Conservation (phyloP, 148 eudicot species). For the Rhododendron ovatum region DNA sequence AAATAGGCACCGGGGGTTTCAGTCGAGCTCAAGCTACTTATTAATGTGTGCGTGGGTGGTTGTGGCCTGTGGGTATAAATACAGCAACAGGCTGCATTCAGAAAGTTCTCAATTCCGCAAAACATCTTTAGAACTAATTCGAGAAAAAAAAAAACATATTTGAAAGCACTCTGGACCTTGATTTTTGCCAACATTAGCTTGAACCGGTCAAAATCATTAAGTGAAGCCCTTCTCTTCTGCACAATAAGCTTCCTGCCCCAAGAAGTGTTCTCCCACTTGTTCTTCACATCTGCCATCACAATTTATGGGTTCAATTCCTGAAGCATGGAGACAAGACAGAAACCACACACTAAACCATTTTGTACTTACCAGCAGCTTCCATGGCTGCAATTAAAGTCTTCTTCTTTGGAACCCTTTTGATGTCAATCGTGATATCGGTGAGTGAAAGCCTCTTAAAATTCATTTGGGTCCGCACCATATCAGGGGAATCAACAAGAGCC, state of each 20-base stretch:
- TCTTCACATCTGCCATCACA: conserved; percentile 40
- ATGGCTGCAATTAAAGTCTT: conserved; percentile 35
- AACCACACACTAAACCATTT: not conserved
- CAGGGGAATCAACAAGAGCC: conserved; percentile 60
- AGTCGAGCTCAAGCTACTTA: not conserved
- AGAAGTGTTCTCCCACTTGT: conserved; percentile 55
- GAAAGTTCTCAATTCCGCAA: not conserved
- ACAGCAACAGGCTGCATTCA: not conserved
- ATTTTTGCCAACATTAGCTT: conserved; percentile 56
- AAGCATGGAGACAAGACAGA: not conserved
- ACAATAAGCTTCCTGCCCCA: conserved; percentile 62
- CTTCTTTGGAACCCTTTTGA: conserved; percentile 44
- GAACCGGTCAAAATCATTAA: conserved; percentile 57
- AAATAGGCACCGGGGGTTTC: not conserved
- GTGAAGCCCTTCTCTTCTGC: conserved; percentile 49
- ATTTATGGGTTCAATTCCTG: not conserved
- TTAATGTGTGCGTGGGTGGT: not conserved
- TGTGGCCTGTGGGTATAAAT: not conserved
- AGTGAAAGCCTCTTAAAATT: conserved; percentile 57
- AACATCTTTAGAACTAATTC: not conserved
- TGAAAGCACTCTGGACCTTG: conserved; percentile 25
- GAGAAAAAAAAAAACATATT: not conserved
- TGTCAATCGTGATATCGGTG: conserved; percentile 48
- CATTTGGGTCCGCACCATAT: conserved; percentile 56
- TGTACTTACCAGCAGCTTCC: conserved; percentile 44